Evolutionary conservation across 352 stramenopile genomes (phyloP).

Genomic region (Phytopythium mirpurense): DNA sequence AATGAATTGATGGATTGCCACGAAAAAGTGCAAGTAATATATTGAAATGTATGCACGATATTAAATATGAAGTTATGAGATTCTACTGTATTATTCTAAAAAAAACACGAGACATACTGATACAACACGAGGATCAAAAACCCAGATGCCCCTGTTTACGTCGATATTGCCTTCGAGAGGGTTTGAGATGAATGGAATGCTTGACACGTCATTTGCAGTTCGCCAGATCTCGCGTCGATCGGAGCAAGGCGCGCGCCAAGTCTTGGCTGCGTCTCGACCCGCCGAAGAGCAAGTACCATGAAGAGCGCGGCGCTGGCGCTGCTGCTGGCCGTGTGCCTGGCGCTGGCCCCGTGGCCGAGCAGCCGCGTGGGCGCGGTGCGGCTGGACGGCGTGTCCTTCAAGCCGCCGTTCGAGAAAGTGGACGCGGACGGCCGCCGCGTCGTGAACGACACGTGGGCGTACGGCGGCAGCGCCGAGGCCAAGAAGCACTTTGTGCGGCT

Average conservation of each 20-base stretch:
- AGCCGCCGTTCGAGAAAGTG: slow-evolving; percentile 64
- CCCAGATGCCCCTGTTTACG: neutral
- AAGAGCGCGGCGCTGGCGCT: slow-evolving; percentile 28
- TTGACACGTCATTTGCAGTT: slow-evolving; percentile 8
- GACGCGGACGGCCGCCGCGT: slow-evolving; percentile 53
- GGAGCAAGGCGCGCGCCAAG: too few species aligned
- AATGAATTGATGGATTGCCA: too few species aligned
- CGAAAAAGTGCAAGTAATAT: too few species aligned
- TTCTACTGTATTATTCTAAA: too few species aligned
- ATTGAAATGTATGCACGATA: too few species aligned
- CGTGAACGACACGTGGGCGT: slow-evolving; percentile 72
- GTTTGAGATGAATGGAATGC: neutral
- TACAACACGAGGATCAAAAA: neutral
- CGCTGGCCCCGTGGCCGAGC: slow-evolving; percentile 6
- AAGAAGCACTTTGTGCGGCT: slow-evolving; percentile 87
- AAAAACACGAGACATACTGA: too few species aligned
- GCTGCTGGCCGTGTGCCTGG: slow-evolving; percentile 22
- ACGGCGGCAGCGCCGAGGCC: slow-evolving; percentile 65
- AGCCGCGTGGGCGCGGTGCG: slow-evolving; percentile 17
- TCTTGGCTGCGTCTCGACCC: too few species aligned
- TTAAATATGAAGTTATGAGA: too few species aligned
- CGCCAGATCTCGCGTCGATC: neutral
- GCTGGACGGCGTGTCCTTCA: slow-evolving; percentile 74
- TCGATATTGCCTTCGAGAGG: slow-evolving; percentile 5
- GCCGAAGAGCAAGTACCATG: too few species aligned